Evolutionary conservation across 495 filamentous ascomycete species (phyloP).

Genomic region (Peziza echinospora): DNA sequence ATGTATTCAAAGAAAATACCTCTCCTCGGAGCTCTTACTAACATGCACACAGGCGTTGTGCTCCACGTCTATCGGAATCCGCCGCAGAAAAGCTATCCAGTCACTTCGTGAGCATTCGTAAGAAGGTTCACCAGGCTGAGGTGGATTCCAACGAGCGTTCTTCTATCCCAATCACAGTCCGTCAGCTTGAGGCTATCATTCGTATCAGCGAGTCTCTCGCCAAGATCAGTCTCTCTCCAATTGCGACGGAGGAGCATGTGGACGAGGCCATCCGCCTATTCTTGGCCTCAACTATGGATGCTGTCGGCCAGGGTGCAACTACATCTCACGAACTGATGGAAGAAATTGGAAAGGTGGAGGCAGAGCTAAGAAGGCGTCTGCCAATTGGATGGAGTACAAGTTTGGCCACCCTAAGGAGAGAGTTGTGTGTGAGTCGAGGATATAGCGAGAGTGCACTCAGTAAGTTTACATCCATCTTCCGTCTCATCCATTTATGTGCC

Average conservation of each 20-base stretch:
- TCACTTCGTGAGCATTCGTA: constrained; percentile 90
- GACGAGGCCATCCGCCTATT: constrained; percentile 97
- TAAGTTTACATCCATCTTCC: not conserved
- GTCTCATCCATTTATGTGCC: not conserved
- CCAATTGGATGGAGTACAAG: constrained; percentile 93
- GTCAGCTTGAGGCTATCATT: constrained; percentile 89
- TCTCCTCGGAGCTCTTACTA: constrained; percentile 30
- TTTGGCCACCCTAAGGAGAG: constrained; percentile 60
- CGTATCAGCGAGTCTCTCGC: constrained; percentile 93
- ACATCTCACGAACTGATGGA: constrained; percentile 76
- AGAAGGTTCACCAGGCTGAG: constrained; percentile 81
- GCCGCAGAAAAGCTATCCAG: constrained; percentile 92
- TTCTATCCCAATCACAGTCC: constrained; percentile 90
- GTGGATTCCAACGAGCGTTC: constrained; percentile 68
- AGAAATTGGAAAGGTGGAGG: constrained; percentile 69
- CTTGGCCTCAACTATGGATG: constrained; percentile 94
- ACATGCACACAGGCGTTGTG: too few species aligned
- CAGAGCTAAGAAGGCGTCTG: constrained; percentile 67
- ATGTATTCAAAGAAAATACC: constrained; percentile 26
- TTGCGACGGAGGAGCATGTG: constrained; percentile 78
- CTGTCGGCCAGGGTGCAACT: constrained; percentile 68
- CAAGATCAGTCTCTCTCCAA: constrained; percentile 63
- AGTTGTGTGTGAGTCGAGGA: constrained; percentile 73
- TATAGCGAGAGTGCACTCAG: constrained; percentile 62
- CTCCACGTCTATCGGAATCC: constrained; percentile 74